Evolutionary conservation across 2,329 filamentous ascomycete species (phyloP), one percentile per base, ranked within the genome.

Genomic region (Claviceps sorghi): DNA sequence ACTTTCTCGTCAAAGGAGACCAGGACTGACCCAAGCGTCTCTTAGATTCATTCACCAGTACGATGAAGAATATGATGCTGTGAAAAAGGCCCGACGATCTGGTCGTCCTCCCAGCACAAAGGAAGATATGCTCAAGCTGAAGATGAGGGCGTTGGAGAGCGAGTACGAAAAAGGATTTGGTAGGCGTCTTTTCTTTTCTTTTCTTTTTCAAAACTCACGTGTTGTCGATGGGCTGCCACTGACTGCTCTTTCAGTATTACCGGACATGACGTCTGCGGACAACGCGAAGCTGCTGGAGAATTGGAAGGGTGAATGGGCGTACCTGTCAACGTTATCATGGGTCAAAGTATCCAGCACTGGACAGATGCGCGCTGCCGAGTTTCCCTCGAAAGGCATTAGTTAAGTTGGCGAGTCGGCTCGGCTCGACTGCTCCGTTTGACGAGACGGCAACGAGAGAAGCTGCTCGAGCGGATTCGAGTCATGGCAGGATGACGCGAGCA

Each of bases 241-340:
- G 30, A 66, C 36, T 2, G 4, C 11, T 8, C 0, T 19, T 1
- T 22, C 52, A 83, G 80, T 80, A 55, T 67, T 94, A 42, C 90
- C 91, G 0, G 86, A 96, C 63, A 71, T 96, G 51, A 78, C 80
- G 52, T 76, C 82, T 43, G 72, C 76, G 42, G 77, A 82, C 48
- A 88, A 83, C 58, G 69, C 86, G 50, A 68, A 75, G 53, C 75
- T 78, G 58, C 68, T 97, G 42, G 76, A 80, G 56, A 73, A 75
- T 22, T 97, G 89, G 88, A 85, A 88, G 57, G 86, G 86, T 4
- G 79, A 86, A 29, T 97, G 91, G 91, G 77, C 86, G 9, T 84
- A 84, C 60, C 75, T 96, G 56, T 80, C 82, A 36, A 83, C 78
- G 9, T 66, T 96, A 58, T 80, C 82, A 54, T 97, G 90, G 76